Conservation (phyloP, 257 asterid species). For the Misopates orontium region DNA sequence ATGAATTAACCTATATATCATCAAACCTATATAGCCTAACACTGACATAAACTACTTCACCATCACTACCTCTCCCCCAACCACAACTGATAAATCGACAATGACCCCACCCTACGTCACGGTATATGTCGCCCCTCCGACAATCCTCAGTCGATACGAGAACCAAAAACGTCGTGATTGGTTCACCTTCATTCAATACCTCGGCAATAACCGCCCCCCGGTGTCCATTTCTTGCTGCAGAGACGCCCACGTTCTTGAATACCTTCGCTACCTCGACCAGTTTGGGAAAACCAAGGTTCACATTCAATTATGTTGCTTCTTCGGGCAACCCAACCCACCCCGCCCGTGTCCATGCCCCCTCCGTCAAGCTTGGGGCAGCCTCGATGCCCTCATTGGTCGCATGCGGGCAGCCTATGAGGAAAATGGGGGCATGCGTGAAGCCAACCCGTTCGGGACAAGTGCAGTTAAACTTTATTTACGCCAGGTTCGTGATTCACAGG, state of each 20-base stretch:
- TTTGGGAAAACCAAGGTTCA: conserved; percentile 90
- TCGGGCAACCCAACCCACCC: conserved; percentile 89
- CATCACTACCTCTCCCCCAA: conserved; percentile 27
- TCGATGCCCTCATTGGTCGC: conserved; percentile 85
- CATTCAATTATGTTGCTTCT: conserved; percentile 75
- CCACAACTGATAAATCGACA: background rate
- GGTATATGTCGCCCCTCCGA: background rate
- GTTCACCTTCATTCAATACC: conserved; percentile 87
- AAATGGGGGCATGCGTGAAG: conserved; percentile 85
- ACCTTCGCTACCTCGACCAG: conserved; percentile 86
- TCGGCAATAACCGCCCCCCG: conserved; percentile 88
- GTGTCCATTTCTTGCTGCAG: conserved; percentile 82
- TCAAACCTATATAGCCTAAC: conserved; percentile 54
- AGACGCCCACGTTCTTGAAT: conserved; percentile 89
- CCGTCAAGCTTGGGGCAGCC: conserved; percentile 96
- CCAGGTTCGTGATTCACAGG: conserved; percentile 83
- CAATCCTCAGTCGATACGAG: conserved; percentile 78
- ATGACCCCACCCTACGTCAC: no score
- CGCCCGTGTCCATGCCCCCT: conserved; percentile 97
- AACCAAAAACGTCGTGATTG: no score
- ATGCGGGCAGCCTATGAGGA: conserved; percentile 91
- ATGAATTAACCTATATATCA: background rate
- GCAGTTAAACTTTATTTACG: conserved; percentile 88
- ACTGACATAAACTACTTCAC: conserved; percentile 29
- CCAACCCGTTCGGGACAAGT: conserved; percentile 82